Evolutionary conservation across 2,329 filamentous ascomycete species (phyloP).

Genomic region (Gaeumannomyces sp.): DNA sequence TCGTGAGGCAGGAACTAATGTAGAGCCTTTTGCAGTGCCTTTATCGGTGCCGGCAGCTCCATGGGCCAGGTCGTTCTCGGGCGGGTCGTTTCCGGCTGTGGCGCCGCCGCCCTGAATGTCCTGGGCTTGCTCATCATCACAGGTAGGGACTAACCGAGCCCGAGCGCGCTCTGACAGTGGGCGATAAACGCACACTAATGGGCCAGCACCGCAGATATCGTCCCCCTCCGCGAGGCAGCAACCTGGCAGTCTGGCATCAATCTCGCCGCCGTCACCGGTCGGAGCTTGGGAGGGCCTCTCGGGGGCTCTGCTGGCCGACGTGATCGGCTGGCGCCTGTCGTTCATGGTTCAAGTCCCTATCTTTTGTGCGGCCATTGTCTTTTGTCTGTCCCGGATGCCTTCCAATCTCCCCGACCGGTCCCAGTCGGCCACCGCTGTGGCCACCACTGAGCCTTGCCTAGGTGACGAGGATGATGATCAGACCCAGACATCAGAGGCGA

Average conservation of each 20-base stretch:
- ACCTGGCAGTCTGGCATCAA: conserved; percentile 49
- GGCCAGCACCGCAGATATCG: conserved; percentile 32
- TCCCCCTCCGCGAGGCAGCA: conserved; percentile 46
- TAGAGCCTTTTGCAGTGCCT: conserved; percentile 17
- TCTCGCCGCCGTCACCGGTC: conserved; percentile 42
- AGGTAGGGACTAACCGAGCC: conserved; percentile 23
- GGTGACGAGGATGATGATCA: not conserved
- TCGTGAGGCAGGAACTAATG: not conserved
- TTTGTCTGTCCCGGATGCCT: conserved; percentile 30
- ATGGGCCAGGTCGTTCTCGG: conserved; percentile 45
- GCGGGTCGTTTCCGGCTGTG: conserved; percentile 44
- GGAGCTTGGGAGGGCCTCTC: conserved; percentile 47
- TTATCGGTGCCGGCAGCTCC: conserved; percentile 35
- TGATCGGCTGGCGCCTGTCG: conserved; percentile 63
- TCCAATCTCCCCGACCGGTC: conserved; percentile 13
- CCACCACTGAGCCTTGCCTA: not conserved
- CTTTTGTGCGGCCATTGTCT: conserved; percentile 40
- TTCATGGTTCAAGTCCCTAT: conserved; percentile 53
- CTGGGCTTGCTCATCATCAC: conserved; percentile 47
- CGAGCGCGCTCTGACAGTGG: not conserved
- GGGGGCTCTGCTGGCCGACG: conserved; percentile 57
- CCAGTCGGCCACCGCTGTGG: not conserved
- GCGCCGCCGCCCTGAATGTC: conserved; percentile 43
- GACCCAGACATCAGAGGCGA: too few species aligned
- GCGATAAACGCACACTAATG: not conserved